Percentiles rank a stretch among this genome's conserved stretches.
phyloP scores from a whole-genome alignment of 2,329 filamentous ascomycete genomes.

The Emergomyces pasteurianus region DNA sequence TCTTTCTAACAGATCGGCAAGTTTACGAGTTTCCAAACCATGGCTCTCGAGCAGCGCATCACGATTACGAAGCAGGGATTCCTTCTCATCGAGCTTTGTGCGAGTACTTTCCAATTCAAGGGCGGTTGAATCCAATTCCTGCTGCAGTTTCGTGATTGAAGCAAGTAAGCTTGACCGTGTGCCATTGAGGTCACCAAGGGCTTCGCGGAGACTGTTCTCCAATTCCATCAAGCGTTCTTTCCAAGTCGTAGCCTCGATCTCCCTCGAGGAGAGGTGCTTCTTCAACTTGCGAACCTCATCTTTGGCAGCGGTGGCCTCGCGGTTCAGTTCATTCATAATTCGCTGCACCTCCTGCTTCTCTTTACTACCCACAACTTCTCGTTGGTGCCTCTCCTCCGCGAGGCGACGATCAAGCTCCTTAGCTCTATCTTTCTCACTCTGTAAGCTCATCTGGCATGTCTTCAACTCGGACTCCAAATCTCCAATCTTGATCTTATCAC shows the following conservation, averaged over 20 bases:
- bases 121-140: constrained; percentile 72
- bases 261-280: constrained; percentile 69
- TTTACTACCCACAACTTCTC: constrained; percentile 71
- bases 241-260: constrained; percentile 83
- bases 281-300: constrained; percentile 74
- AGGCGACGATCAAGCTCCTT: constrained; percentile 64
- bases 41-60: constrained; percentile 81
- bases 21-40: constrained; percentile 70
- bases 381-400: constrained; percentile 67
- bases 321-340: constrained; percentile 83
- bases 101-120: constrained; percentile 71
- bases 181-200: constrained; percentile 75
- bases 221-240: constrained; percentile 83
- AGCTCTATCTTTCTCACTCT: constrained; percentile 69
- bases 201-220: constrained; percentile 76
- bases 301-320: constrained; percentile 66
- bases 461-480: constrained; percentile 77
- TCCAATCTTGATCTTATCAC: constrained; percentile 94
- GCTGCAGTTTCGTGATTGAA: constrained; percentile 76
- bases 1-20: constrained; percentile 81
- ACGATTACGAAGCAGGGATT: constrained; percentile 77
- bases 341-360: constrained; percentile 95
- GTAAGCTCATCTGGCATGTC: constrained; percentile 64
- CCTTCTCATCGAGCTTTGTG: constrained; percentile 73
- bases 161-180: constrained; percentile 76